These are phyloP conservation scores for Pichia insulana DNA, from an alignment of 805 yeast species.

Conservation along the genomic window DNA sequence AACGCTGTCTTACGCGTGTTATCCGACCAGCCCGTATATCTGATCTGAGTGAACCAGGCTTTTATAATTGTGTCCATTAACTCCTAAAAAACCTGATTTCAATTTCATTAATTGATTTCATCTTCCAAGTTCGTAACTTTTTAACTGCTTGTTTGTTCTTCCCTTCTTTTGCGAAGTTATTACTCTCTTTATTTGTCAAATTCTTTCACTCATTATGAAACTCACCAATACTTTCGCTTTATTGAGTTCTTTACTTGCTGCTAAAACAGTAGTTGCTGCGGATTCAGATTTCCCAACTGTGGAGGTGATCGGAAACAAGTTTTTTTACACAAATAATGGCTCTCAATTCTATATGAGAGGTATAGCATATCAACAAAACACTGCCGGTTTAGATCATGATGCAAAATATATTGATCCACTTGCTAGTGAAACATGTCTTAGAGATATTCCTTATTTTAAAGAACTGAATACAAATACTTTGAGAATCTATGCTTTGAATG, in stretches of 20 bases:
- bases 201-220: background rate
- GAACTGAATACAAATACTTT: slow-evolving; percentile 67
- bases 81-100: no score
- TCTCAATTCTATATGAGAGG: slow-evolving; percentile 84
- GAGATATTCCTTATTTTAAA: slow-evolving; percentile 74
- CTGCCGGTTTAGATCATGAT: slow-evolving; percentile 32
- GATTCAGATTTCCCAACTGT: slow-evolving; percentile 35
- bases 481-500: slow-evolving; percentile 81
- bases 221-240: slow-evolving; percentile 11
- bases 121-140: no score
- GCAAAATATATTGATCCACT: slow-evolving; percentile 60
- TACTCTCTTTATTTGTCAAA: background rate
- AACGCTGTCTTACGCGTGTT: no score
- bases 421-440: slow-evolving; percentile 61
- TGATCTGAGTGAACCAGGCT: no score
- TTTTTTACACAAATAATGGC: slow-evolving; percentile 63
- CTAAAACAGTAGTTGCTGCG: slow-evolving; percentile 19
- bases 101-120: no score
- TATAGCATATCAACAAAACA: slow-evolving; percentile 75
- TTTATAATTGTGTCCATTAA: no score
- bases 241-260: slow-evolving; percentile 13
- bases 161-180: background rate
- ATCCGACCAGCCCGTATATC: no score
- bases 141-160: background rate
- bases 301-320: slow-evolving; percentile 63